Evolutionary conservation across 768 basidiomycete species (phyloP).

Genomic region (Podaxis rugospora): DNA sequence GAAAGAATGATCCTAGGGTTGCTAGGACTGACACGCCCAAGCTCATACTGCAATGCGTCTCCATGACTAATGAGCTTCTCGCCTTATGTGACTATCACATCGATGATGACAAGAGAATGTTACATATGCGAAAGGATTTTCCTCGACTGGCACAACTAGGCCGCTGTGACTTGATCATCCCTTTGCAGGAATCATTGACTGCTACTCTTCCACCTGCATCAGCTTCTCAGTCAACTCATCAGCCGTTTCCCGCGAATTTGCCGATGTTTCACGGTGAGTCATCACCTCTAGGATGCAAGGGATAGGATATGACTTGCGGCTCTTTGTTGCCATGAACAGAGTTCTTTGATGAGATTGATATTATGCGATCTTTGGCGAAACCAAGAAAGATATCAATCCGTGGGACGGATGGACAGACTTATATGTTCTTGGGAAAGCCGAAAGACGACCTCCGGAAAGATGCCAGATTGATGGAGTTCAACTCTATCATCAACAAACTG

Average conservation of each 20-base stretch:
- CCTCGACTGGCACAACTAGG: conserved; percentile 50
- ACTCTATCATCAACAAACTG: conserved; percentile 94
- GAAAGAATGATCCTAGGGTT: conserved; percentile 4
- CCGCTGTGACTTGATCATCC: conserved; percentile 74
- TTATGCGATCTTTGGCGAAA: conserved; percentile 89
- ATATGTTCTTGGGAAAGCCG: conserved; percentile 94
- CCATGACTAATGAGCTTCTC: conserved; percentile 70
- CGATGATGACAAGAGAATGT: conserved; percentile 30
- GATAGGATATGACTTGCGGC: neutral
- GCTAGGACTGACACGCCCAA: conserved; percentile 31
- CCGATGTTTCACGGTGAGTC: conserved; percentile 73
- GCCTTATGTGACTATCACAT: conserved; percentile 57
- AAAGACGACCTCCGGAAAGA: conserved; percentile 98
- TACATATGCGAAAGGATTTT: conserved; percentile 55
- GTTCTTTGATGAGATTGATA: conserved; percentile 76
- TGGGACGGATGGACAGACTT: conserved; percentile 78
- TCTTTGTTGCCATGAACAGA: conserved; percentile 32
- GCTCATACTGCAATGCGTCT: conserved; percentile 49
- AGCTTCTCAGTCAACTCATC: conserved; percentile 53
- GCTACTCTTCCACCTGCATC: conserved; percentile 81
- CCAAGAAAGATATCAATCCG: conserved; percentile 87
- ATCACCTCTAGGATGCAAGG: neutral
- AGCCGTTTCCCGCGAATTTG: conserved; percentile 74
- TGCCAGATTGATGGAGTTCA: conserved; percentile 96
- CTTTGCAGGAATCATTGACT: conserved; percentile 89